phyloP scores from a whole-genome alignment of 129 eudicot genomes.

The Scalesia atractyloides region DNA sequence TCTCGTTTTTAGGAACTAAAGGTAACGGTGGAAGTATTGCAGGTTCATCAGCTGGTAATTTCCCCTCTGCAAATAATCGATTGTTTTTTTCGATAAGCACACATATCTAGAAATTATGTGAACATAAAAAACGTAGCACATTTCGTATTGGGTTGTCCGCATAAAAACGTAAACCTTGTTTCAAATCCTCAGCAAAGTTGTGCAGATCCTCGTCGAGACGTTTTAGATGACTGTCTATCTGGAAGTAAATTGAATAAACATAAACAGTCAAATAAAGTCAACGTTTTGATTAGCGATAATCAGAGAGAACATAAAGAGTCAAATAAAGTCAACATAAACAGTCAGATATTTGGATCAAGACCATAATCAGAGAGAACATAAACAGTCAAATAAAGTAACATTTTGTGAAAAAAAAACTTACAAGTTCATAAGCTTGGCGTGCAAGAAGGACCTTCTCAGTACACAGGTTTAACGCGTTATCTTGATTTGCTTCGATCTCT shows the following conservation, averaged over 20 bases:
- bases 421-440: constrained; percentile 96
- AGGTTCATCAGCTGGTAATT: constrained; percentile 90
- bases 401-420: constrained; percentile 36
- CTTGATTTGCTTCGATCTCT: constrained; percentile 79
- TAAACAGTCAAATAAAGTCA: background rate
- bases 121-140: background rate
- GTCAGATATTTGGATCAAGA: background rate
- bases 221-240: constrained; percentile 97
- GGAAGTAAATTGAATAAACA: constrained; percentile 31
- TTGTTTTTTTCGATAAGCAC: background rate
- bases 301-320: background rate
- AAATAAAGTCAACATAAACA: background rate
- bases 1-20: constrained; percentile 77
- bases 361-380: background rate
- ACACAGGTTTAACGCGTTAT: constrained; percentile 82
- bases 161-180: constrained; percentile 61
- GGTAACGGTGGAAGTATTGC: constrained; percentile 93
- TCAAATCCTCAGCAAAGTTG: constrained; percentile 92
- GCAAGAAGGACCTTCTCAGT: constrained; percentile 93
- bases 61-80: constrained; percentile 65
- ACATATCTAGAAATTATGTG: background rate
- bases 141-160: background rate
- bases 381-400: background rate
- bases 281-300: too few species aligned
- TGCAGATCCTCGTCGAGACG: constrained; percentile 97